Evolutionary conservation across 805 yeast species (phyloP).

Genomic region (Monosporozyma aerobia): DNA sequence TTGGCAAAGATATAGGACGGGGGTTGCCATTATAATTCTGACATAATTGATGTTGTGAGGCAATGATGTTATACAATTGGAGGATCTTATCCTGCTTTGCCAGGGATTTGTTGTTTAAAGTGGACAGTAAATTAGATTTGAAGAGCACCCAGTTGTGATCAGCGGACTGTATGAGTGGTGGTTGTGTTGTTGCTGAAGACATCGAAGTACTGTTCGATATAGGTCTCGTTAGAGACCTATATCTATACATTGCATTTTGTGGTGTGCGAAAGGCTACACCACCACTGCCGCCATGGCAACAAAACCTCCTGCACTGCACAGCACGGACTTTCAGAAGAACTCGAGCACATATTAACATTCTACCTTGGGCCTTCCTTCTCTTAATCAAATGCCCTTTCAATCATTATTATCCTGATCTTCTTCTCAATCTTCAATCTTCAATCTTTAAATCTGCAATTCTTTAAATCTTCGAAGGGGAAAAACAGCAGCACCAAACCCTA

Average conservation of each 20-base stretch:
- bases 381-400: no score
- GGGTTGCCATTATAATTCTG: background rate
- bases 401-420: no score
- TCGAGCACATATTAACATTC: background rate
- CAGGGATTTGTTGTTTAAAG: background rate
- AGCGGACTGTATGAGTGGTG: background rate
- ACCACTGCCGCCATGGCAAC: no score
- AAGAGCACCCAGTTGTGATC: background rate
- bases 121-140: background rate
- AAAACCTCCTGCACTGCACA: background rate
- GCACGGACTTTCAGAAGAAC: background rate
- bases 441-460: no score
- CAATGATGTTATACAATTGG: background rate
- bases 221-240: background rate
- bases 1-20: constrained; percentile 10
- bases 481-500: background rate
- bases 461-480: no score
- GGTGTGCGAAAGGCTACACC: background rate
- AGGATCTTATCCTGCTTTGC: background rate
- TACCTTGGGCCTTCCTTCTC: background rate
- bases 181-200: background rate
- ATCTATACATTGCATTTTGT: background rate
- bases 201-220: background rate
- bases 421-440: no score
- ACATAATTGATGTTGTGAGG: background rate